Conservation (phyloP, 139 green algal species). For the Marvania coccoides region DNA sequence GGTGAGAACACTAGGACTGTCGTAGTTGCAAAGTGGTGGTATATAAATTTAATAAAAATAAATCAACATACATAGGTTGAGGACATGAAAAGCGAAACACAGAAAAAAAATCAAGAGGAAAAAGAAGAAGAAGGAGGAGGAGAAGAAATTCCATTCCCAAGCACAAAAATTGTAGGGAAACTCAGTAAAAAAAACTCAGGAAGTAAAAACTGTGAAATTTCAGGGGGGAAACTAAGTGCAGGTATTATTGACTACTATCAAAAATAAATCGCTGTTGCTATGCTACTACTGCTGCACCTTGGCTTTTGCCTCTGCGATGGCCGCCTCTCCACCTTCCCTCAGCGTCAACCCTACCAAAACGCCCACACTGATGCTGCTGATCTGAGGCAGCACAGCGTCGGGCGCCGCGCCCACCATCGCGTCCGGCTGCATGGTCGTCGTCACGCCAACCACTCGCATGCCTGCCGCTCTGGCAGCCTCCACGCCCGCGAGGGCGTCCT, state of each 20-base stretch:
- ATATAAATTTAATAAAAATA: too few species aligned
- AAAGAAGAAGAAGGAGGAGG: not conserved
- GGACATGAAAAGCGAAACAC: too few species aligned
- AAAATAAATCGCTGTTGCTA: too few species aligned
- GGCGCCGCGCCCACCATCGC: slow-evolving; percentile 32
- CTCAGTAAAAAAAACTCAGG: too few species aligned
- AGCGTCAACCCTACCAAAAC: not conserved
- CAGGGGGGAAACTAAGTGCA: too few species aligned
- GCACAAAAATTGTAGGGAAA: too few species aligned
- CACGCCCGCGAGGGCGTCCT: slow-evolving; percentile 63
- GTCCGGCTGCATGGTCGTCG: slow-evolving; percentile 36
- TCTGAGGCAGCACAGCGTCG: slow-evolving; percentile 31
- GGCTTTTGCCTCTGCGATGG: not conserved
- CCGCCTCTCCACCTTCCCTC: not conserved
- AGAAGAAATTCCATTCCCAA: not conserved
- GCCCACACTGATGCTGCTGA: slow-evolving; percentile 34
- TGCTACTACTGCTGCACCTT: not conserved
- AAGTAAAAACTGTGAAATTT: too few species aligned
- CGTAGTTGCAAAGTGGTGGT: too few species aligned
- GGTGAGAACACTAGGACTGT: too few species aligned
- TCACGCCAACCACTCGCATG: slow-evolving; percentile 58
- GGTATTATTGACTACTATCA: too few species aligned
- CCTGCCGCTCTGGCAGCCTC: slow-evolving; percentile 42
- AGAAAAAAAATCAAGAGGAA: too few species aligned
- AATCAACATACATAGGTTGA: too few species aligned